Conservation (phyloP, 2,329 filamentous ascomycete genomes). For the Pyrenophora graminea region DNA sequence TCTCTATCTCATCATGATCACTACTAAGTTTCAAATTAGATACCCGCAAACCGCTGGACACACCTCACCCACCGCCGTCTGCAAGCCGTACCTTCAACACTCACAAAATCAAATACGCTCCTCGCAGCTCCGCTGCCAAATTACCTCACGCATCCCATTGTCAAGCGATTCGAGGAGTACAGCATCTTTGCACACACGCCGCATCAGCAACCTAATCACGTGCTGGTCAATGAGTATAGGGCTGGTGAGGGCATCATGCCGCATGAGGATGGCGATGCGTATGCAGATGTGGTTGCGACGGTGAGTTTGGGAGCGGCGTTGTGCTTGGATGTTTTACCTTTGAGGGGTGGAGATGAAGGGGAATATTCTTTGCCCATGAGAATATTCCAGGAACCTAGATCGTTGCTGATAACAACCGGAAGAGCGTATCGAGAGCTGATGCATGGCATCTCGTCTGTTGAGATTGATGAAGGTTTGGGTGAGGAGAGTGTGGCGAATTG, state of each 20-base stretch:
- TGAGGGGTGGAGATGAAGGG: constrained; percentile 26
- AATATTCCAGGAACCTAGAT: constrained; percentile 84
- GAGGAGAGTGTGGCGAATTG: constrained; percentile 68
- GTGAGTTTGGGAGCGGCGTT: constrained; percentile 80
- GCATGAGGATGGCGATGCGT: constrained; percentile 89
- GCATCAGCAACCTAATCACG: constrained; percentile 81
- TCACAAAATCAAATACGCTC: constrained; percentile 72
- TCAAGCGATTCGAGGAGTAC: constrained; percentile 59
- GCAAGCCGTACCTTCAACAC: constrained; percentile 85
- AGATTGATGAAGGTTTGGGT: constrained; percentile 67
- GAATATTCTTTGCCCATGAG: constrained; percentile 42
- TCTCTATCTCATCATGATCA: too few species aligned
- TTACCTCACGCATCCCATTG: constrained; percentile 74
- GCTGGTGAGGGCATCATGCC: constrained; percentile 94
- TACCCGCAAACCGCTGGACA: constrained; percentile 71
- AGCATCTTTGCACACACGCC: constrained; percentile 66
- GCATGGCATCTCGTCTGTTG: constrained; percentile 72
- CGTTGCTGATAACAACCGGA: constrained; percentile 72
- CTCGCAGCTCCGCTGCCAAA: constrained; percentile 72
- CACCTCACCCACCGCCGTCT: constrained; percentile 85
- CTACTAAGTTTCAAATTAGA: constrained; percentile 34
- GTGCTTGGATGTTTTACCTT: constrained; percentile 72
- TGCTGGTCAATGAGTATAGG: constrained; percentile 89
- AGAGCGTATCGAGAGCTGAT: constrained; percentile 71
- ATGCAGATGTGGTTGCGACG: constrained; percentile 86